Percentiles rank a stretch among this genome's conserved stretches.
Evolutionary conservation across 2,329 filamentous ascomycete species (phyloP).

Genomic region (Aspergillus fumigatiaffinis): DNA sequence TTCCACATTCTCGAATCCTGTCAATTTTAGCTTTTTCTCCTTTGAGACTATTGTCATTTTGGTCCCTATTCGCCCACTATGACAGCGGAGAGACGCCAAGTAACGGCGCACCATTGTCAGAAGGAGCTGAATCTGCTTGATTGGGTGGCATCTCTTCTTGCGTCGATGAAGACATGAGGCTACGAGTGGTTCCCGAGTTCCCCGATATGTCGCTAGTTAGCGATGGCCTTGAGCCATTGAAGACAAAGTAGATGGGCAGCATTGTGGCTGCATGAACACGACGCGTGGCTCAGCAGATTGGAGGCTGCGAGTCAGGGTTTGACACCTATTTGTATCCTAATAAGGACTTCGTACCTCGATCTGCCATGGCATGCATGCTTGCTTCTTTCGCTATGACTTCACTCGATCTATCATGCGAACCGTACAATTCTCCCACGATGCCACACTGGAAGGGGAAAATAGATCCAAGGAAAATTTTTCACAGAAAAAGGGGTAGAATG

Average conservation of each 20-base stretch:
- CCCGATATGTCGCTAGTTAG: neutral
- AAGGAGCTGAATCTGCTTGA: neutral
- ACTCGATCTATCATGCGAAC: neutral
- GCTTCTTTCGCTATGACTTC: neutral
- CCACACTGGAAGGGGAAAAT: neutral
- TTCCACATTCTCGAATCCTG: neutral
- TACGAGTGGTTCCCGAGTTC: neutral
- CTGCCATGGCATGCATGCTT: neutral
- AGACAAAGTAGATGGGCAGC: neutral
- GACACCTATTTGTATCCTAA: neutral
- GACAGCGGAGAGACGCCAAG: neutral
- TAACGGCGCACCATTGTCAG: neutral
- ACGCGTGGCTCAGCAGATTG: neutral
- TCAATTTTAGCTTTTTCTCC: neutral
- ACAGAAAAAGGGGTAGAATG: conserved; percentile 4
- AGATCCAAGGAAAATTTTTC: neutral
- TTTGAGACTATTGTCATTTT: neutral
- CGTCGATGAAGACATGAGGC: neutral
- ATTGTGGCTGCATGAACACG: neutral
- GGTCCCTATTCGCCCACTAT: neutral
- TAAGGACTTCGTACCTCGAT: neutral
- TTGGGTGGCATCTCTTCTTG: neutral
- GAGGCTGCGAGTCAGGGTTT: neutral
- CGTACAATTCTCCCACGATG: neutral
- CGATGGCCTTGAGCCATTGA: neutral